Percentiles rank a stretch among this genome's conserved stretches.
Conservation (phyloP, 2,329 filamentous ascomycete genomes). For the Grosmannia serpens region DNA sequence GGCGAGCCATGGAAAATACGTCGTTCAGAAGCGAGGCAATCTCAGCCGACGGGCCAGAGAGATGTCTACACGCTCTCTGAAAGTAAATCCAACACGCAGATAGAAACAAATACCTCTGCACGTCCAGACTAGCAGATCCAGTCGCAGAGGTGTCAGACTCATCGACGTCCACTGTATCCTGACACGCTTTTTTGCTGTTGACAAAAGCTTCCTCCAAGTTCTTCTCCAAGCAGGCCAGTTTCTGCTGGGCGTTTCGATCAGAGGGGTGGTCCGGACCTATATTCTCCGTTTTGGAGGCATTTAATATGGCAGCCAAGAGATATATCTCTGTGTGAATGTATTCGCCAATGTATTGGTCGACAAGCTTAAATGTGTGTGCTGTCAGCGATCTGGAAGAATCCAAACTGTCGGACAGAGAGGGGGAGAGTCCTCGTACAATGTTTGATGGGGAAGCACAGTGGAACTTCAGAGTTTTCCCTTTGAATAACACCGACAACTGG, state of each 20-base stretch:
- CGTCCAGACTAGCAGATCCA: not conserved
- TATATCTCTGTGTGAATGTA: slow-evolving; percentile 4
- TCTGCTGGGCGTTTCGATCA: not conserved
- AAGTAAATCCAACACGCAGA: slow-evolving; percentile 9
- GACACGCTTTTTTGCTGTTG: not conserved
- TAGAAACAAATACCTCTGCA: slow-evolving; percentile 7
- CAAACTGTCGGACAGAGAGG: not conserved
- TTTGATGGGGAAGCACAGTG: not conserved
- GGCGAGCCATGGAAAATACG: not conserved
- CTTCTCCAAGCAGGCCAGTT: not conserved
- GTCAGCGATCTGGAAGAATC: not conserved
- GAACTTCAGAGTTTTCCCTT: not conserved
- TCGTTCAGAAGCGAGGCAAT: not conserved
- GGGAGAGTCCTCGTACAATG: not conserved
- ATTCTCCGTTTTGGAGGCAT: not conserved
- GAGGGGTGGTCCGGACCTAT: not conserved
- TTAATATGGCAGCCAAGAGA: not conserved
- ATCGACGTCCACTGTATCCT: not conserved
- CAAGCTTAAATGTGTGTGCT: not conserved
- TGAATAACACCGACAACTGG: not conserved
- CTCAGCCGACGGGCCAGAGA: slow-evolving; percentile 4
- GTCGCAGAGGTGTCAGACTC: not conserved
- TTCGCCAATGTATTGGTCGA: not conserved
- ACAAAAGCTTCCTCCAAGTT: not conserved
- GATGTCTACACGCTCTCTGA: slow-evolving; percentile 3